Base-by-base conservation (phyloP, 306 rosid species). In the Coriaria nepalensis region DNA sequence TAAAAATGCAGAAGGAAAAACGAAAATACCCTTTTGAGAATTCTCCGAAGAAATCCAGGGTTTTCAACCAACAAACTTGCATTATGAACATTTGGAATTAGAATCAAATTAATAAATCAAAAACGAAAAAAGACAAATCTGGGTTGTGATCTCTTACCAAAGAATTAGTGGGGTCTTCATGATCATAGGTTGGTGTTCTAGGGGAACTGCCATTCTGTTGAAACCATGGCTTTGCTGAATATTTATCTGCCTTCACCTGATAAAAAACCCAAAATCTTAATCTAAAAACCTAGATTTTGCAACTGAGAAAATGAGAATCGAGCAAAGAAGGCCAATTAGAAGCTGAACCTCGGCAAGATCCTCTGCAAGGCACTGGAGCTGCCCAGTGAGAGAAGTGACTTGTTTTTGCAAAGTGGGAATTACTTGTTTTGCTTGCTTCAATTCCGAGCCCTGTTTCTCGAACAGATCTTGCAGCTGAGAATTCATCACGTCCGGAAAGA, bases 341-440 rank as follows among this genome's bases (percentile, higher is more conserved):
- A 29, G 33, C 40, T 20, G 46, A 72, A 90, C 98, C 98, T 85
- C 95, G 6, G 94, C 98, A 49, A 90, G 92, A 72, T 85, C 98
- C 53, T 73, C 83, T 0, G 95, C 98, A 0, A 90, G 78, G 64
- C 73, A 78, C 46, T 85, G 87, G 61, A 90, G 95, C 69, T 90
- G 98, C 51, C 96, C 98, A 7, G 98, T 90, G 61, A 90, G 98
- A 56, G 96, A 81, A 63, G 94, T 66, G 63, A 90, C 95, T 69
- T 90, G 98, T 57, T 59, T 73, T 33, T 90, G 96, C 9, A 90
- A 87, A 47, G 88, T 66, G 7, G 98, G 98, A 61, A 92, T 92
- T n/a, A 85, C 75, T 49, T 65, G 83, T 52, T 92, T 92, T 6
- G 96, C 86, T 68, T 82, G 87, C 63, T 65, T 92, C 68, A 90